Conservation (phyloP, 768 basidiomycete species). For the Scleroderma bovista region DNA sequence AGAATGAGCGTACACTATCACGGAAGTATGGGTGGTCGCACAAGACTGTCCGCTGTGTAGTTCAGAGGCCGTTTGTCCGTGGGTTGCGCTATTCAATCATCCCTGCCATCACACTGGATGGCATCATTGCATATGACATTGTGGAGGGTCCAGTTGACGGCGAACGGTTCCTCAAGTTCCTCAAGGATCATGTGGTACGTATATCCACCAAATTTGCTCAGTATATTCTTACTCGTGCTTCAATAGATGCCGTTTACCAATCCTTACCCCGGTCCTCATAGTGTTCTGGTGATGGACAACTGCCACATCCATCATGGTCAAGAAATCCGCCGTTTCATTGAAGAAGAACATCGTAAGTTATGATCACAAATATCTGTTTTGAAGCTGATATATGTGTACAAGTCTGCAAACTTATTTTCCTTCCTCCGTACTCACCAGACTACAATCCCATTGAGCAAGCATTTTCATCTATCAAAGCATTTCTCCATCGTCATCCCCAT, state of each 20-base stretch:
- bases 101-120: conserved; percentile 8
- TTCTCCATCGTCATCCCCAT: conserved; percentile 4
- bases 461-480: conserved; percentile 19
- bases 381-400: conserved; percentile 25
- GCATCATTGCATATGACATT: conserved; percentile 10
- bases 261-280: conserved; percentile 5
- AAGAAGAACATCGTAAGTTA: conserved; percentile 17
- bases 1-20: background rate
- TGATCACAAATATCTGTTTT: conserved; percentile 8
- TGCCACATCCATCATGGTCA: conserved; percentile 20
- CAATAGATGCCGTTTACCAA: conserved; percentile 2
- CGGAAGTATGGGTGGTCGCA: too few relatives aligned
- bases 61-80: too few relatives aligned
- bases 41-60: too few relatives aligned
- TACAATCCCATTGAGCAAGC: conserved; percentile 27
- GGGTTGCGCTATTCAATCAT: too few relatives aligned
- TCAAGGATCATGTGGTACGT: conserved; percentile 9
- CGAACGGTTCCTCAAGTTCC: conserved; percentile 5
- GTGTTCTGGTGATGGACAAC: conserved; percentile 23
- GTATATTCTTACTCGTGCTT: background rate
- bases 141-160: conserved; percentile 8
- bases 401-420: conserved; percentile 26
- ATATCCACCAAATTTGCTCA: too few relatives aligned
- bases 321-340: conserved; percentile 13
- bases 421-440: conserved; percentile 30